A percentile compares a stretch with the other conserved stretches of the same genome.
These are phyloP conservation scores for Tremella mesenterica DNA, from an alignment of 768 basidiomycete species.

Conservation along the genomic window DNA sequence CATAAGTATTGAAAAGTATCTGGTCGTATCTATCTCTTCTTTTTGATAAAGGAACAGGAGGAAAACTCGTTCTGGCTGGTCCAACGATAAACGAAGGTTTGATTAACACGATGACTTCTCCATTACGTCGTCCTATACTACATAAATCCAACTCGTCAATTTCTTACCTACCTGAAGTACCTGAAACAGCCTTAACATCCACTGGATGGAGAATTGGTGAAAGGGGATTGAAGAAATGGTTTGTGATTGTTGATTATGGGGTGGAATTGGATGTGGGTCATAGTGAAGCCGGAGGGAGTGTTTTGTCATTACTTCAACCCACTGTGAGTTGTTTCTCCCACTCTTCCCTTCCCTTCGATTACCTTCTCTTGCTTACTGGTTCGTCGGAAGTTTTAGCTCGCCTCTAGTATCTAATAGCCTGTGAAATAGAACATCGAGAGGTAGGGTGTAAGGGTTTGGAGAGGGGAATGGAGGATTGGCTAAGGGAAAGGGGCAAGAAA, in stretches of 20 bases:
- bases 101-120: background rate
- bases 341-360: background rate
- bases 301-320: background rate
- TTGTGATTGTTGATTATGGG: constrained; percentile 9
- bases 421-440: too few relatives aligned
- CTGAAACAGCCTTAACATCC: background rate
- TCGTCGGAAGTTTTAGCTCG: too few relatives aligned
- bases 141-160: constrained; percentile 2
- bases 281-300: background rate
- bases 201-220: background rate
- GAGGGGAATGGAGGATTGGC: too few relatives aligned
- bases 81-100: too few relatives aligned
- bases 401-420: too few relatives aligned
- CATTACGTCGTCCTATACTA: background rate
- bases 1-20: too few relatives aligned
- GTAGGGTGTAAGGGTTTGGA: too few relatives aligned
- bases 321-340: background rate
- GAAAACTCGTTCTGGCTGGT: too few relatives aligned
- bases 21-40: too few relatives aligned
- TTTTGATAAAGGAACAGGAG: too few relatives aligned
- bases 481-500: too few relatives aligned
- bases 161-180: background rate
- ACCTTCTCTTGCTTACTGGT: background rate
- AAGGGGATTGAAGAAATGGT: background rate
- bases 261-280: background rate